Percentiles rank a stretch among this genome's conserved stretches.
phyloP scores from a whole-genome alignment of 2,329 filamentous ascomycete genomes.

The Plenodomus lindquistii region DNA sequence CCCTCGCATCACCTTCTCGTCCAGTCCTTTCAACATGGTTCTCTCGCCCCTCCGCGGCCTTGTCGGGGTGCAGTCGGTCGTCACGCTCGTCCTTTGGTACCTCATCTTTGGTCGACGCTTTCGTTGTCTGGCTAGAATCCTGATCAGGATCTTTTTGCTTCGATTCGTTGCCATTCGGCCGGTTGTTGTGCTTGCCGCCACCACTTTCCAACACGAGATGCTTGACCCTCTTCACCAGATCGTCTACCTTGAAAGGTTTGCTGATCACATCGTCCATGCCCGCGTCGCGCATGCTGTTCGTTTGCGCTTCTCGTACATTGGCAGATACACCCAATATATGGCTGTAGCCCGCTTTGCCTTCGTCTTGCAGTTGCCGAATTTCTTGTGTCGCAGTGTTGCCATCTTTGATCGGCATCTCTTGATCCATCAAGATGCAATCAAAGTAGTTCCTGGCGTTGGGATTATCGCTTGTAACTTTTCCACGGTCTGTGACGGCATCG shows the following conservation, averaged over 20 bases:
- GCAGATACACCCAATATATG: conserved; percentile 46
- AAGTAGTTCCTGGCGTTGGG: conserved; percentile 35
- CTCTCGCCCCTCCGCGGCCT: neutral
- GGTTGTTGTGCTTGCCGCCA: conserved; percentile 8
- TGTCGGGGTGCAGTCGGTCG: neutral
- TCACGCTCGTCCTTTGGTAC: neutral
- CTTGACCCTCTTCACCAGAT: conserved; percentile 36
- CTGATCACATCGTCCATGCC: conserved; percentile 47
- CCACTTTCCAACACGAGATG: conserved; percentile 18
- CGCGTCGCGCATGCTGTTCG: conserved; percentile 36
- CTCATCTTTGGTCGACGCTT: neutral
- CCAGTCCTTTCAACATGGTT: neutral
- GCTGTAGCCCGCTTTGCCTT: conserved; percentile 36
- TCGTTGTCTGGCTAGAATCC: neutral
- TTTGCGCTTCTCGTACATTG: conserved; percentile 44
- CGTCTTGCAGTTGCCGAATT: conserved; percentile 44
- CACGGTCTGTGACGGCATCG: conserved; percentile 40
- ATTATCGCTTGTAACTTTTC: conserved; percentile 12
- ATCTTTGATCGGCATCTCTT: conserved; percentile 52
- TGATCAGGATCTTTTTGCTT: neutral
- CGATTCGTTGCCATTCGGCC: neutral
- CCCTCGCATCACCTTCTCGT: neutral
- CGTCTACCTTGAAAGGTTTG: conserved; percentile 46
- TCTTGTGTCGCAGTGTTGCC: conserved; percentile 46
- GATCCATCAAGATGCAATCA: conserved; percentile 50